Conservation (phyloP, 2,329 filamentous ascomycete genomes). For the Pseudogymnoascus sp. region DNA sequence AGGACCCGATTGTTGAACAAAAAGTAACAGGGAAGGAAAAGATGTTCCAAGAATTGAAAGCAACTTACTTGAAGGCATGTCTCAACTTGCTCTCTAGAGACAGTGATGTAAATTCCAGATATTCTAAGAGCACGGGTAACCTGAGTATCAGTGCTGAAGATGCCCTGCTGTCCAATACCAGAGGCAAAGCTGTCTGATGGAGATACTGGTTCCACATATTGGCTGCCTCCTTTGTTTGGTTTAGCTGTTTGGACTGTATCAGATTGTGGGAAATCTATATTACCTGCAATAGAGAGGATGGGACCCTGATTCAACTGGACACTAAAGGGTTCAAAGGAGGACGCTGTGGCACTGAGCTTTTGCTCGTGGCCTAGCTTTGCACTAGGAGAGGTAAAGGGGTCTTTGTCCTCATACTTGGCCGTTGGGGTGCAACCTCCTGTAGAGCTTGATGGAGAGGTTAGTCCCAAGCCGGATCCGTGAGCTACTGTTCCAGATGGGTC, state of each 20-base stretch:
- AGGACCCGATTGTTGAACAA: neutral
- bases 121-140: conserved; percentile 23
- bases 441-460: conserved; percentile 20
- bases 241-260: neutral
- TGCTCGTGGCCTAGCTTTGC: conserved; percentile 29
- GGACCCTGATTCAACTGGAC: conserved; percentile 9
- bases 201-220: neutral
- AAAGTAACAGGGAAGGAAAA: neutral
- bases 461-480: conserved; percentile 3
- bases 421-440: conserved; percentile 17
- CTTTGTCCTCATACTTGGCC: conserved; percentile 31
- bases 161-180: conserved; percentile 11
- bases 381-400: conserved; percentile 42
- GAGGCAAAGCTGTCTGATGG: neutral
- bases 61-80: conserved; percentile 18
- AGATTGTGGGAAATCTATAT: neutral
- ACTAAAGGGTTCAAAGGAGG: conserved; percentile 47
- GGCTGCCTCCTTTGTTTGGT: neutral
- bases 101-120: conserved; percentile 16
- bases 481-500: conserved; percentile 27
- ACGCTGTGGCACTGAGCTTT: conserved; percentile 56
- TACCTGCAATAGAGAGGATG: neutral
- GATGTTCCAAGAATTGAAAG: neutral
- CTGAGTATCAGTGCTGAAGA: conserved; percentile 24
- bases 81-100: conserved; percentile 16